Conservation (phyloP, 1,284 basidiomycete genomes). For the Moesziomyces antarcticus region DNA sequence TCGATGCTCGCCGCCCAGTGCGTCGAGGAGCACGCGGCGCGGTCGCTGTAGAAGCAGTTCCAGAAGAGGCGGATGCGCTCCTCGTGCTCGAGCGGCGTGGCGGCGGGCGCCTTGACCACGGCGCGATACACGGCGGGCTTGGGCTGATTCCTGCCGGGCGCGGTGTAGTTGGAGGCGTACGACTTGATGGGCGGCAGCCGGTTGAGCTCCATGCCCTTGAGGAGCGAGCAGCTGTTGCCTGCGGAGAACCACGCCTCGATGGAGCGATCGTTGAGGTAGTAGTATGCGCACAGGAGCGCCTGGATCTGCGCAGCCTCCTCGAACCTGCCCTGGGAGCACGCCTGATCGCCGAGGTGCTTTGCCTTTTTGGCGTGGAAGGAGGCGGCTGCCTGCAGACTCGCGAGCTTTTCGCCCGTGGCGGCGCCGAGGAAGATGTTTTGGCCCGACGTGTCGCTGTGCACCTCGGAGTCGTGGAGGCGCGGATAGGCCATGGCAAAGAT, state of each 20-base stretch:
- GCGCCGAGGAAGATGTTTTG: slow-evolving; percentile 27
- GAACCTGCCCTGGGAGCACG: slow-evolving; percentile 35
- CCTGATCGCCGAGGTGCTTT: slow-evolving; percentile 27
- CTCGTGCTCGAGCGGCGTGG: slow-evolving; percentile 42
- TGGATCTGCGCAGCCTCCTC: slow-evolving; percentile 48
- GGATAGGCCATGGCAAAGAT: slow-evolving; percentile 53
- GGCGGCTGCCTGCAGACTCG: slow-evolving; percentile 40
- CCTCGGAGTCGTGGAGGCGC: slow-evolving; percentile 20
- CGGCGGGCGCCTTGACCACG: slow-evolving; percentile 16
- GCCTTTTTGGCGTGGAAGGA: slow-evolving; percentile 52
- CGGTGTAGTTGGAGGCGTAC: slow-evolving; percentile 9
- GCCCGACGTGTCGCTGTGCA: slow-evolving; percentile 14
- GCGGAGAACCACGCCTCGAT: slow-evolving; percentile 57
- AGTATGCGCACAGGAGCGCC: slow-evolving; percentile 41
- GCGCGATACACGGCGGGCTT: slow-evolving; percentile 44
- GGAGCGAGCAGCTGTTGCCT: slow-evolving; percentile 22
- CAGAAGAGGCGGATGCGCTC: slow-evolving; percentile 51
- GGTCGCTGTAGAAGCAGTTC: slow-evolving; percentile 51
- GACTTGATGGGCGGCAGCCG: slow-evolving; percentile 34
- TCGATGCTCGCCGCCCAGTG: slow-evolving; percentile 52
- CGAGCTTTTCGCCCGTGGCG: slow-evolving; percentile 29
- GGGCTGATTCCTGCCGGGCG: slow-evolving; percentile 17
- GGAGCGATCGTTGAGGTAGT: slow-evolving; percentile 51
- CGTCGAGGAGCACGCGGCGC: slow-evolving; percentile 49
- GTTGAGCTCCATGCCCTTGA: slow-evolving; percentile 52